These are phyloP conservation scores for Pseudocercospora vitis DNA, from an alignment of 2,329 filamentous ascomycete species.

Conservation along the genomic window DNA sequence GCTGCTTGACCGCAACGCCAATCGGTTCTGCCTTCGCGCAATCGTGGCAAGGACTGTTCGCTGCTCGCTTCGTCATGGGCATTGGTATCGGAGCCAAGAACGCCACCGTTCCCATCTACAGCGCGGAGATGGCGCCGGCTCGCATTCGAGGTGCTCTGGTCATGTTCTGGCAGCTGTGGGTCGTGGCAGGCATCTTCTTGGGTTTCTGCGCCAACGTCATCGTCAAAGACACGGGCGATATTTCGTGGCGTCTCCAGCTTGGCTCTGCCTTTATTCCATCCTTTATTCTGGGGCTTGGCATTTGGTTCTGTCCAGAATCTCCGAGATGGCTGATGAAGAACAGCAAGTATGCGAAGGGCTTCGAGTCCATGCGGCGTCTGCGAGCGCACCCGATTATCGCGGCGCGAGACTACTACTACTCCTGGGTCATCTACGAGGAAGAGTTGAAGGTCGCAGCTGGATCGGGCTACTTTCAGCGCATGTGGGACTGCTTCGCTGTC, in stretches of 20 bases:
- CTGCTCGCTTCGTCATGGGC: slow-evolving; percentile 70
- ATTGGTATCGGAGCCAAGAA: slow-evolving; percentile 50
- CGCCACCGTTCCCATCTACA: slow-evolving; percentile 49
- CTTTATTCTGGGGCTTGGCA: slow-evolving; percentile 36
- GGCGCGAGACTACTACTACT: slow-evolving; percentile 57
- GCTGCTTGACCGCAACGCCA: slow-evolving; percentile 62
- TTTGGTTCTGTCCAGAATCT: slow-evolving; percentile 45
- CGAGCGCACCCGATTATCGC: slow-evolving; percentile 55
- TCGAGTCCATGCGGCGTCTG: slow-evolving; percentile 49
- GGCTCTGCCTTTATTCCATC: slow-evolving; percentile 59
- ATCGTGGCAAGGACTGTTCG: slow-evolving; percentile 60
- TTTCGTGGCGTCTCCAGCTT: slow-evolving; percentile 68
- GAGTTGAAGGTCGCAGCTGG: slow-evolving; percentile 39
- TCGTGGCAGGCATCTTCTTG: slow-evolving; percentile 57
- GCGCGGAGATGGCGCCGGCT: slow-evolving; percentile 48
- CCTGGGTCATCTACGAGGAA: slow-evolving; percentile 41
- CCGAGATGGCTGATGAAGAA: slow-evolving; percentile 55
- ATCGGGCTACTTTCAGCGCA: slow-evolving; percentile 44
- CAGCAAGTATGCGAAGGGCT: slow-evolving; percentile 48
- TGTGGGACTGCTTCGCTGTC: slow-evolving; percentile 52
- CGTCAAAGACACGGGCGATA: slow-evolving; percentile 58
- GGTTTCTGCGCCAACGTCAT: slow-evolving; percentile 66
- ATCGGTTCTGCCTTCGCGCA: slow-evolving; percentile 63
- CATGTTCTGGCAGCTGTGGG: slow-evolving; percentile 73
- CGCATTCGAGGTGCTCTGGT: slow-evolving; percentile 65